These are phyloP conservation scores for Cladophialophora chaetospira DNA, from an alignment of 2,329 filamentous ascomycete genomes.

Conservation along the genomic window DNA sequence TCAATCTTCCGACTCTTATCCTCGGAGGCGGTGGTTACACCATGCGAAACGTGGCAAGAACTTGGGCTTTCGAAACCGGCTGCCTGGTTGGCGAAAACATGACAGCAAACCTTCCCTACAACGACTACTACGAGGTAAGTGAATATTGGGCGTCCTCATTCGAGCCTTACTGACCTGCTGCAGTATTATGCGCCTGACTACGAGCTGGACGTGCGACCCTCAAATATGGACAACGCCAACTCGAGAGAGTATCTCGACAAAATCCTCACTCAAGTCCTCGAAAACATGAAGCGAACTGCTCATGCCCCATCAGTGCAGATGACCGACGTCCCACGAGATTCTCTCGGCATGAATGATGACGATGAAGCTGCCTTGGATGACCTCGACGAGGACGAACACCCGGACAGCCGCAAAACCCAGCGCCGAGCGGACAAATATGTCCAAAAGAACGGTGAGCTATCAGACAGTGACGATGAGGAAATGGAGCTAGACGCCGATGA, in stretches of 20 bases:
- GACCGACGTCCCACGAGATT: constrained; percentile 63
- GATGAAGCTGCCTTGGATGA: constrained; percentile 67
- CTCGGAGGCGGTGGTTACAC: constrained; percentile 70
- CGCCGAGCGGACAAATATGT: constrained; percentile 79
- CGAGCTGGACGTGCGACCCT: constrained; percentile 68
- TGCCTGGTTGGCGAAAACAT: constrained; percentile 82
- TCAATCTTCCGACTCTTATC: constrained; percentile 65
- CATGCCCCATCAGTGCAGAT: constrained; percentile 66
- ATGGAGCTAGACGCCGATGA: constrained; percentile 64
- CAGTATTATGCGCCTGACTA: constrained; percentile 71
- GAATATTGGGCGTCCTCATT: not conserved
- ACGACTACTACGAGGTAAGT: constrained; percentile 81
- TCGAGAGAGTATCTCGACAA: constrained; percentile 69
- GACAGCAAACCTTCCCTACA: constrained; percentile 82
- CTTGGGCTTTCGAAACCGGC: constrained; percentile 71
- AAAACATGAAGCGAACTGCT: constrained; percentile 65
- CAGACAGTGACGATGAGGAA: constrained; percentile 89
- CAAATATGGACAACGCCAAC: constrained; percentile 73
- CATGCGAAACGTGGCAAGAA: constrained; percentile 65
- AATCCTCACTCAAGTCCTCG: constrained; percentile 66
- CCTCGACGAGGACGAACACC: constrained; percentile 81
- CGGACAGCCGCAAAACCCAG: constrained; percentile 79
- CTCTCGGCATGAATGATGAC: constrained; percentile 63
- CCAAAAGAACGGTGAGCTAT: constrained; percentile 75
- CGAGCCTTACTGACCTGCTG: constrained; percentile 26